Conservation (phyloP, 768 basidiomycete species). For the Infundibulicybe gibba region DNA sequence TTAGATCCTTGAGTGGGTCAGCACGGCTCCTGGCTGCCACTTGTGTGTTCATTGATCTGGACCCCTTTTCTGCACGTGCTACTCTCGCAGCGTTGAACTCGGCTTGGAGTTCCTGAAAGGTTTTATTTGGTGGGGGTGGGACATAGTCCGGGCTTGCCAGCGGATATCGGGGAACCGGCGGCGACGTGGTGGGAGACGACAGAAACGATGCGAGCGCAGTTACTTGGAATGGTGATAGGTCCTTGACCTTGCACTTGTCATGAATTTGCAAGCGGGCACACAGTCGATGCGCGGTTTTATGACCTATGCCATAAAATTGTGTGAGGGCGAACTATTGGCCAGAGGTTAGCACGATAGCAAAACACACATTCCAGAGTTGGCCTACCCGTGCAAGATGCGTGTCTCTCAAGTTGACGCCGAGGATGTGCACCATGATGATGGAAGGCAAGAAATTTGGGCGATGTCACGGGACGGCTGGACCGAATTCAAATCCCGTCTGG, state of each 20-base stretch:
- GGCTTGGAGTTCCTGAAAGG: slow-evolving; percentile 34
- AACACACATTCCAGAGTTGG: neutral
- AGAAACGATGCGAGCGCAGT: slow-evolving; percentile 93
- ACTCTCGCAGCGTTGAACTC: slow-evolving; percentile 29
- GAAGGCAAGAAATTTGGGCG: slow-evolving; percentile 4
- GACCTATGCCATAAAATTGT: slow-evolving; percentile 85
- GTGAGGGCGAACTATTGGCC: slow-evolving; percentile 80
- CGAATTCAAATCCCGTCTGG: neutral
- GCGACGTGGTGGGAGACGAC: slow-evolving; percentile 79
- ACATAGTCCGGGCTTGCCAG: slow-evolving; percentile 55
- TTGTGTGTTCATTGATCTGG: slow-evolving; percentile 16
- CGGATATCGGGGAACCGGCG: slow-evolving; percentile 61
- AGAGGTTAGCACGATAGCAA: too few species aligned
- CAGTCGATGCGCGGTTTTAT: slow-evolving; percentile 68
- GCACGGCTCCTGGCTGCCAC: slow-evolving; percentile 14
- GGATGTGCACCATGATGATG: slow-evolving; percentile 73
- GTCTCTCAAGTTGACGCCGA: slow-evolving; percentile 82
- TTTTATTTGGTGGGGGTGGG: slow-evolving; percentile 41
- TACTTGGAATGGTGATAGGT: slow-evolving; percentile 83
- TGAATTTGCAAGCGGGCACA: slow-evolving; percentile 94
- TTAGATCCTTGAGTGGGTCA: slow-evolving; percentile 72
- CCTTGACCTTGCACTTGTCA: slow-evolving; percentile 73
- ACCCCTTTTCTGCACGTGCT: slow-evolving; percentile 25
- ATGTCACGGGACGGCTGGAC: slow-evolving; percentile 10
- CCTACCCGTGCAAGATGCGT: slow-evolving; percentile 72